phyloP scores from a whole-genome alignment of 805 yeast species.

The Lachancea meyersii region DNA sequence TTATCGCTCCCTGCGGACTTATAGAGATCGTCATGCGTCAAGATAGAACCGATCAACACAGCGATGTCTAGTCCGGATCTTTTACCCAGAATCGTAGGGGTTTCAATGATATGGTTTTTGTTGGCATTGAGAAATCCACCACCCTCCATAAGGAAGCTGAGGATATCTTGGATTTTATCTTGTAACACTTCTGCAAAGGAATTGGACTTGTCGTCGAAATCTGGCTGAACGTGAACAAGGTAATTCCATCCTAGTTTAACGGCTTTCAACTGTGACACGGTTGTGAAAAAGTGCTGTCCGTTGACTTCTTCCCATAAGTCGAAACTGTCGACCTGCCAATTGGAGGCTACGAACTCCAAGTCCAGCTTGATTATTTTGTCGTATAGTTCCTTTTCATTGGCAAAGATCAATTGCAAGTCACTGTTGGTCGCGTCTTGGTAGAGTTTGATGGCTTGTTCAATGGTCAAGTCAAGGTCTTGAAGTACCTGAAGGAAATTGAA shows the following conservation, averaged over 20 bases:
- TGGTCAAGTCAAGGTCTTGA: conserved; percentile 25
- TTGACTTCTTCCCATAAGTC: conserved; percentile 91
- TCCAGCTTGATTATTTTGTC: conserved; percentile 58
- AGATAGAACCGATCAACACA: conserved; percentile 41
- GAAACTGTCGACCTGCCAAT: conserved; percentile 66
- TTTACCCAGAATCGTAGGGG: conserved; percentile 44
- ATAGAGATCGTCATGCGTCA: conserved; percentile 44
- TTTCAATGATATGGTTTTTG: conserved; percentile 60
- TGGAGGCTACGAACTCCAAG: conserved; percentile 50
- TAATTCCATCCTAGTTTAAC: conserved; percentile 48
- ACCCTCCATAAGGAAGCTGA: conserved; percentile 24
- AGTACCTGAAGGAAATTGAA: conserved; percentile 47
- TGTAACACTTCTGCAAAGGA: conserved; percentile 18
- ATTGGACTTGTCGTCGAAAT: conserved; percentile 21
- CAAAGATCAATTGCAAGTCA: conserved; percentile 11
- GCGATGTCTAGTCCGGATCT: conserved; percentile 81
- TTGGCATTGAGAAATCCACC: conserved; percentile 35
- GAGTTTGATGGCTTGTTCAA: conserved; percentile 27
- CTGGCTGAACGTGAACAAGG: conserved; percentile 22
- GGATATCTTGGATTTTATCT: conserved; percentile 20
- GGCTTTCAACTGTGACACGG: conserved; percentile 67
- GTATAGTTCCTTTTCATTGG: conserved; percentile 39
- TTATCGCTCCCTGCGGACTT: conserved; percentile 26
- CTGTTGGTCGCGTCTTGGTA: conserved; percentile 6
- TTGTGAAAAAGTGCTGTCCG: conserved; percentile 73